Percentiles rank a stretch among this genome's conserved stretches.
Evolutionary conservation across 2,329 filamentous ascomycete species (phyloP).

Genomic region (Tolypocladium paradoxum): DNA sequence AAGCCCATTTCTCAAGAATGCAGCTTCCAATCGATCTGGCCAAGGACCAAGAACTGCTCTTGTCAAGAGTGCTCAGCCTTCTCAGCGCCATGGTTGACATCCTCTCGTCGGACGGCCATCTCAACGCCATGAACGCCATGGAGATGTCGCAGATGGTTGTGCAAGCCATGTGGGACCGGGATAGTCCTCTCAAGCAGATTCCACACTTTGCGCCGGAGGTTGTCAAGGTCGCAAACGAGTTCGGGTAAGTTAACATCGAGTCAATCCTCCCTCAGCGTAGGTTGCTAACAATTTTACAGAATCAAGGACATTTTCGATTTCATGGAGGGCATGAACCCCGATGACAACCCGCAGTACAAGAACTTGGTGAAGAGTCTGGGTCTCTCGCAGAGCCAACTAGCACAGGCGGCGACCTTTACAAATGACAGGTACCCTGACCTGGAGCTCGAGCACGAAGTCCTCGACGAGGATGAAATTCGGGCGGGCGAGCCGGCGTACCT

Average conservation of each 20-base stretch:
- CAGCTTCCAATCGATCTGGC: slow-evolving; percentile 89
- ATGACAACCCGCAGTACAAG: slow-evolving; percentile 76
- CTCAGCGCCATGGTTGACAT: slow-evolving; percentile 91
- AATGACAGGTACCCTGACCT: slow-evolving; percentile 95
- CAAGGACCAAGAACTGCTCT: slow-evolving; percentile 85
- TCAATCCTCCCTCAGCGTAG: neutral
- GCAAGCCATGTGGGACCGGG: slow-evolving; percentile 97
- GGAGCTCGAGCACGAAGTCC: slow-evolving; percentile 77
- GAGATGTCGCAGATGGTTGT: slow-evolving; percentile 99
- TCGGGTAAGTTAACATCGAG: slow-evolving; percentile 45
- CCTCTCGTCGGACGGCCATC: slow-evolving; percentile 84
- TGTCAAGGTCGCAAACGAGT: slow-evolving; percentile 71
- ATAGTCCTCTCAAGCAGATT: slow-evolving; percentile 94
- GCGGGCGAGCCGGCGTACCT: slow-evolving; percentile 75
- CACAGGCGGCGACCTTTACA: slow-evolving; percentile 85
- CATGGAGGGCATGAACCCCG: slow-evolving; percentile 97
- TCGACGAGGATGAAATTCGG: slow-evolving; percentile 69
- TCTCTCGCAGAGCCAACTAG: slow-evolving; percentile 71
- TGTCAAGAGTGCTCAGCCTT: slow-evolving; percentile 76
- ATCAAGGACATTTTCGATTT: slow-evolving; percentile 96
- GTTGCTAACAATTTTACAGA: slow-evolving; percentile 32
- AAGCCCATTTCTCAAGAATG: slow-evolving; percentile 96
- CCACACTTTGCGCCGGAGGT: slow-evolving; percentile 82
- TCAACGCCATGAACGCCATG: slow-evolving; percentile 98
- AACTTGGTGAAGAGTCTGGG: slow-evolving; percentile 67